Conservation (phyloP, 202 grass and related monocot genomes). For the Carex sylvatica region DNA sequence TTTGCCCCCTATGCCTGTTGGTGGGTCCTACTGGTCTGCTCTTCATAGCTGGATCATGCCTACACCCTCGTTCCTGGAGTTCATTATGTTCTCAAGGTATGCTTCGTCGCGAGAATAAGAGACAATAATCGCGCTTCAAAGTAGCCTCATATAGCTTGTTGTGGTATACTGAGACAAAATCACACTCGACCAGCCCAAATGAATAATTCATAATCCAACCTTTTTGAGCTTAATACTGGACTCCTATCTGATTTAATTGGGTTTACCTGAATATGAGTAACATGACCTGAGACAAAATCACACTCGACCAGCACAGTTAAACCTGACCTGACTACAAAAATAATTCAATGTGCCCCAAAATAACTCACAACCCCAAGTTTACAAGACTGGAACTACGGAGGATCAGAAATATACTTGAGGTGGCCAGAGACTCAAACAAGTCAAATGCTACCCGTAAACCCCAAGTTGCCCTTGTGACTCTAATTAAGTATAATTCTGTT, state of each 20-base stretch:
- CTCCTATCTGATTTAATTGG: neutral
- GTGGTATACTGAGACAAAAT: neutral
- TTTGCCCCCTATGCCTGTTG: constrained; percentile 80
- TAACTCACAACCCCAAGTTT: neutral
- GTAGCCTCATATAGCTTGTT: neutral
- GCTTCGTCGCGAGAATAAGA: neutral
- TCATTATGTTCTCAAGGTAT: constrained; percentile 93
- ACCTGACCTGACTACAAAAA: neutral
- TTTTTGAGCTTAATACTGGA: neutral
- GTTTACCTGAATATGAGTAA: neutral
- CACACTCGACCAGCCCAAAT: neutral
- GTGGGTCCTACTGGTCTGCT: constrained; percentile 73
- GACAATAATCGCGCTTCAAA: neutral
- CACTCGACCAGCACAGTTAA: too few species aligned
- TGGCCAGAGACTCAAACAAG: neutral
- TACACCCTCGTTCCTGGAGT: constrained; percentile 91
- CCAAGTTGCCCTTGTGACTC: neutral
- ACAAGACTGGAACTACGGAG: neutral
- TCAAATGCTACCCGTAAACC: neutral
- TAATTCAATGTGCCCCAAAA: neutral
- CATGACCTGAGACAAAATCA: too few species aligned
- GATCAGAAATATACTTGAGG: constrained; percentile 1
- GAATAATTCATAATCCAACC: neutral
- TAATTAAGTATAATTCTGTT: neutral
- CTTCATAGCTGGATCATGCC: constrained; percentile 99